Base-by-base conservation (phyloP, 352 stramenopile genomes). In the Globisporangium echinulatum region DNA sequence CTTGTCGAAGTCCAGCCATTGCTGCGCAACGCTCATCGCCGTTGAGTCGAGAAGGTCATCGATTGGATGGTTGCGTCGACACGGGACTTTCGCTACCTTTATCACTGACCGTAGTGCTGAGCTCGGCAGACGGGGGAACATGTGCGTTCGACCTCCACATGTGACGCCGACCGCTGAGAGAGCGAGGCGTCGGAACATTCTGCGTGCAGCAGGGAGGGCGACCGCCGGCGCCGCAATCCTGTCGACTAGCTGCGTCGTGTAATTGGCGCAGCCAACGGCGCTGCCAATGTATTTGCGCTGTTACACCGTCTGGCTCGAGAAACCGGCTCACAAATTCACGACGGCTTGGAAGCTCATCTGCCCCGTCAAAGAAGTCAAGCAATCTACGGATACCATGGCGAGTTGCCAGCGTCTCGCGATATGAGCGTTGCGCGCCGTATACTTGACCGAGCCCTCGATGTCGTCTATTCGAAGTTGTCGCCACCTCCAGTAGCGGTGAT, bases 301-400 rank as follows among this genome's bases (percentile, higher is more conserved):
- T 39, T 40, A 51, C 53, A 44, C 17, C 19, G 9, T 11, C 7
- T 4, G n/a, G 40, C 13, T 1, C 53, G 9, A 51, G 36, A 42
- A 52, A 52, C 5, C 42, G 33, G 33, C 52, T 19, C 7, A 46
- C 43, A 8, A 59, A 59, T 19, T 52, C 54, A 1, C 19, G 44
- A 5, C 43, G 54, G 7, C 19, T 33, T 7, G 54, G 54, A n/a
- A 52, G n/a, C 8, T 10, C 1, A 14, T 62, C 49, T 14, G 17
- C 8, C 5, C 39, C 56, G 13, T 56, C 56, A 40, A 46, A 56
- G 40, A 57, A 56, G 33, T 62, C 48, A 17, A 52, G 49, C n/a
- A 62, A 17, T 7, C 56, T n/a, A 0, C 42, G 44, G 43, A 59
- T 52, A 40, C 19, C 19, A 40, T 58, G 39, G 0, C 13, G 9